These are phyloP conservation scores for Thalassiosira ordinaria DNA, from an alignment of 352 stramenopile genomes.

Conservation along the genomic window DNA sequence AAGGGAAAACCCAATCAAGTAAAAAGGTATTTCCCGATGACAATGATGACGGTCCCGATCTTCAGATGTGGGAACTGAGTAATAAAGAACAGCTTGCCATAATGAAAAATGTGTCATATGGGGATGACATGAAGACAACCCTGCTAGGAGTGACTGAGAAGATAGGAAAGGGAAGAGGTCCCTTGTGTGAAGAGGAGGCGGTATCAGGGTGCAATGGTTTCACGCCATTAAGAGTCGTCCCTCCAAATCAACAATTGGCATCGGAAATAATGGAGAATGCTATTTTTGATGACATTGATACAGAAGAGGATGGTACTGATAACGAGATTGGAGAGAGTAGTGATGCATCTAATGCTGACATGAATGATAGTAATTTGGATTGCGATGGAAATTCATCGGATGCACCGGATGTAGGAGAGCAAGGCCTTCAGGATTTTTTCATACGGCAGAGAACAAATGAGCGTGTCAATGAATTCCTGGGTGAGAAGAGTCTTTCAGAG, in stretches of 20 bases:
- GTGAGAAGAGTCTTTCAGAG: constrained; percentile 12
- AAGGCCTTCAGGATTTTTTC: too few species aligned
- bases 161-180: too few species aligned
- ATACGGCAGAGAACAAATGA: not conserved
- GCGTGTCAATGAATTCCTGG: constrained; percentile 9
- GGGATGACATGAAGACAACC: constrained; percentile 6
- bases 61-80: constrained; percentile 14
- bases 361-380: too few species aligned
- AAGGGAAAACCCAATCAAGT: too few species aligned
- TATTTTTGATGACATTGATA: constrained; percentile 9
- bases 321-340: too few species aligned
- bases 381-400: too few species aligned
- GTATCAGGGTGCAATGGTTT: too few species aligned
- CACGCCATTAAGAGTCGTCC: not conserved
- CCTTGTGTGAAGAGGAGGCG: not conserved
- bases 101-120: constrained; percentile 7
- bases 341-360: too few species aligned
- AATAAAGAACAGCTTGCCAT: not conserved
- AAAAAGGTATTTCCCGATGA: not conserved
- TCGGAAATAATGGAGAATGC: constrained; percentile 5
- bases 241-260: not conserved
- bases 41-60: not conserved
- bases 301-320: not conserved
- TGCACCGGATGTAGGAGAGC: too few species aligned
- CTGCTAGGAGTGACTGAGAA: not conserved